Evolutionary conservation across 768 basidiomycete genomes (phyloP), one percentile per base, ranked within the genome.

Genomic region (Collybiopsis confluens): DNA sequence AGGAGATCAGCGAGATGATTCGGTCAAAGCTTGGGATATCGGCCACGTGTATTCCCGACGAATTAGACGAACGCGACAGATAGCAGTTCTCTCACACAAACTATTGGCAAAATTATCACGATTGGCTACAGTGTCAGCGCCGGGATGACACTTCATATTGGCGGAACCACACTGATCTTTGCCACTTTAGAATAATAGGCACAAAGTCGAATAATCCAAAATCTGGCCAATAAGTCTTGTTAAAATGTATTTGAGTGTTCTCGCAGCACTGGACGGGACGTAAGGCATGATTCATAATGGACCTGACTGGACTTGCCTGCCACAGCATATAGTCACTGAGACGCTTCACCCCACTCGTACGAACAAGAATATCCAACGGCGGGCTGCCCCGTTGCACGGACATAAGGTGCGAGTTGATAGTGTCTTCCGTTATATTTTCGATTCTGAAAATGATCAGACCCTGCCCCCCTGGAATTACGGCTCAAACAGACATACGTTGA

Each of bases 311-410:
- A 70, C 82, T 54, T 54, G 90, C 95, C 89, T 99, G 97, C 97
- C 96, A 99, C 15, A 95, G 80, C 65, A 98, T 67, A 64, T 85
- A 99, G 60, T 97, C 92, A 62, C 90, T 92, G 21, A 97, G 70
- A 3, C 93, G 79, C 54, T 82, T 86, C 4, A 96, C 97, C 10
- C 94, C 92, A 47, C 92, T 93, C 0, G 95, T 97, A 38, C 97
- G 81, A 20, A 99, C 74, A 48, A 98, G 79, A 44, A 99, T 81
- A 62, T 98, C 96, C 0, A 97, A 73, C 10, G 92, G 90, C 11
- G 88, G 90, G 61, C 84, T 88, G 18, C 79, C 83, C 11, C 67
- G 82, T 24, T 74, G 70, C 1, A 78, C 73, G 0, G 87, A 90
- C 69, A 88, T 80, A 1, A 96, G 70, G 47, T 85, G 79, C 2